Evolutionary conservation across 2,329 filamentous ascomycete species (phyloP), one percentile per base, ranked within the genome.

Genomic region (Botrytis cinerea): DNA sequence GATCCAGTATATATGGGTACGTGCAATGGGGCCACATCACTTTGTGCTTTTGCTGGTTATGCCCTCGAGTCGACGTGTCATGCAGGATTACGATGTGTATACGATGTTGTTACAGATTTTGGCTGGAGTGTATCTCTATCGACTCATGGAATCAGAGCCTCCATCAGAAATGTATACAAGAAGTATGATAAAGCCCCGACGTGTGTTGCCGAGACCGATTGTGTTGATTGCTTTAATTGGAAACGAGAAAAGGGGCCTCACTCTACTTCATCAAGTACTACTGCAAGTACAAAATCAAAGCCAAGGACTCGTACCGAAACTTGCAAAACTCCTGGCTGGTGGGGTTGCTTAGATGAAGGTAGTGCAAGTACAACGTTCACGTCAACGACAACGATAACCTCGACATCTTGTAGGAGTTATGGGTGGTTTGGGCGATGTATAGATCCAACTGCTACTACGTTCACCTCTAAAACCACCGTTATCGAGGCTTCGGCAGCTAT

Each of bases 211-310:
- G 94, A 95, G 9, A 86, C 89, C 40, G 90, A 93, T 61, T 98
- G 95, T 80, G 89, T 92, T 43, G 95, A 98, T 81, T 98, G 95
- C 79, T 92, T 88, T 74, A 90, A 91, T 74, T 98, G 95, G 95
- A 96, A 97, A 80, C 97, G 94, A 86, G 97, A 93, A 80, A 92
- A 95, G 81, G 96, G 93, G 82, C 97, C 97, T 80, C 92, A 92
- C 46, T 59, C 66, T 62, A 95, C 93, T 1, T 92, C 95, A 75
- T 87, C 86, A 1, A 93, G 91, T 1, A 89, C 89, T 0, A 86
- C 84, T 2, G 85, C 86, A 0, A 87, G 86, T 0, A 86, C 87
- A 1, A 86, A 88, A 4, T 86, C 86, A 43, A 73, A 70, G 28
- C 91, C 89, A 5, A 82, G 86, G 66, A 93, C 91, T 1, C 87